Conservation (phyloP, 2,329 filamentous ascomycete genomes). For the Endothia cerciana region DNA sequence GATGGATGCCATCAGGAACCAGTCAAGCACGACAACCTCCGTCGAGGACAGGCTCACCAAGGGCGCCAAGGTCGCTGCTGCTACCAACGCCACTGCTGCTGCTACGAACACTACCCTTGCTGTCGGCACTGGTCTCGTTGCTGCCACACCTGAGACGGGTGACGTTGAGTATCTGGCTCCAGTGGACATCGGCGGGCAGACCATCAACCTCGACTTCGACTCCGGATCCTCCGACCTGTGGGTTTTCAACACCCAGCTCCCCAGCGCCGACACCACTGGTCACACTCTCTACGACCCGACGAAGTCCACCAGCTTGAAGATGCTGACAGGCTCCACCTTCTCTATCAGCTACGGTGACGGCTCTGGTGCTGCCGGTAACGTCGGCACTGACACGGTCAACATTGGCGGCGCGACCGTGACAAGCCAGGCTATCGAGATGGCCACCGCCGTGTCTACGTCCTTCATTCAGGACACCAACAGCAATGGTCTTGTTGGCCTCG, state of each 20-base stretch:
- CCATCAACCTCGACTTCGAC: slow-evolving; percentile 72
- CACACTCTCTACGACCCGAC: slow-evolving; percentile 51
- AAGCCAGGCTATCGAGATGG: slow-evolving; percentile 69
- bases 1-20: slow-evolving; percentile 41
- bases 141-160: slow-evolving; percentile 65
- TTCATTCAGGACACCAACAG: slow-evolving; percentile 64
- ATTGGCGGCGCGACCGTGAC: slow-evolving; percentile 67
- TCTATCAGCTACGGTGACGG: slow-evolving; percentile 71
- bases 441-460: slow-evolving; percentile 58
- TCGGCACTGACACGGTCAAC: slow-evolving; percentile 69
- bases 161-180: slow-evolving; percentile 73
- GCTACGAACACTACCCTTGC: slow-evolving; percentile 34
- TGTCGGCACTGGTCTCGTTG: slow-evolving; percentile 58
- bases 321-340: slow-evolving; percentile 55
- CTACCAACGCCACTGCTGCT: slow-evolving; percentile 19
- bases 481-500: slow-evolving; percentile 72
- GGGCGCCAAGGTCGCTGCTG: slow-evolving; percentile 16
- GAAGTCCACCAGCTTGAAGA: slow-evolving; percentile 41
- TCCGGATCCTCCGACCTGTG: slow-evolving; percentile 78
- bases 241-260: slow-evolving; percentile 69
- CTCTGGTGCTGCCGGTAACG: slow-evolving; percentile 64
- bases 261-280: slow-evolving; percentile 45
- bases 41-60: slow-evolving; percentile 27
- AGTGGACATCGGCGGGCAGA: slow-evolving; percentile 71
- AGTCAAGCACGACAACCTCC: slow-evolving; percentile 28